Base-by-base conservation (phyloP, 2,329 filamentous ascomycete species). In the Penicillium thymicola region DNA sequence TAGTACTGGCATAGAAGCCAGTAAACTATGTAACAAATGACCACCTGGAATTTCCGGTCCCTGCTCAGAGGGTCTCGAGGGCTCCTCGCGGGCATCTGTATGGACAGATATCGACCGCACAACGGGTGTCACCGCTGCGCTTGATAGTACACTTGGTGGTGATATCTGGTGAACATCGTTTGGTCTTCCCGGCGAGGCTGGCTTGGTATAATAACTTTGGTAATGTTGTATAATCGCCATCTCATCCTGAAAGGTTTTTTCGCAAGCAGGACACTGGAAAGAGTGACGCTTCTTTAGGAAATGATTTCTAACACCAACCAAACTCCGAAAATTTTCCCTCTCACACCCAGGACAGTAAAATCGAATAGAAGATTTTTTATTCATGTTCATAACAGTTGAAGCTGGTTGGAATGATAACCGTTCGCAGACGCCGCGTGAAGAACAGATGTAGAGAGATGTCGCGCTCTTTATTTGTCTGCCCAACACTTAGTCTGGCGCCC, bases 181-280 rank as follows among this genome's bases (percentile, higher is more conserved):
- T 32, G 36, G n/a, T 50, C 2, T 9, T 13, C 36, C 27, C 11
- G 10, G 27, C n/a, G 36, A 50, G n/a, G 36, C 8, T 18, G 34
- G 41, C 36, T 50, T 50, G 23, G 21, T 23, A 41, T 50, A 50
- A n/a, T 41, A 27, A 6, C 25, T 41, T 50, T 50, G 47, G 10
- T 50, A 50, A 50, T 50, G 47, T 25, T 50, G 47, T 40, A 50
- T 50, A 50, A 50, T 16, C 36, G 8, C 47, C 28, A 41, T 25
- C 47, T 50, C 47, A 50, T 50, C 47, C 25, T 50, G 9, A 23
- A 50, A 50, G 0, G n/a, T 21, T 32, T 10, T 50, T 50, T 41
- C 9, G 25, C 47, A 51, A 46, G 37, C 27, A 34, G 25, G 14
- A 45, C 47, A 50, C 36, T 13, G 47, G n/a, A 41, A 4, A 40